These are phyloP conservation scores for Ascochyta koolunga DNA, from an alignment of 2,329 filamentous ascomycete species.

Conservation along the genomic window DNA sequence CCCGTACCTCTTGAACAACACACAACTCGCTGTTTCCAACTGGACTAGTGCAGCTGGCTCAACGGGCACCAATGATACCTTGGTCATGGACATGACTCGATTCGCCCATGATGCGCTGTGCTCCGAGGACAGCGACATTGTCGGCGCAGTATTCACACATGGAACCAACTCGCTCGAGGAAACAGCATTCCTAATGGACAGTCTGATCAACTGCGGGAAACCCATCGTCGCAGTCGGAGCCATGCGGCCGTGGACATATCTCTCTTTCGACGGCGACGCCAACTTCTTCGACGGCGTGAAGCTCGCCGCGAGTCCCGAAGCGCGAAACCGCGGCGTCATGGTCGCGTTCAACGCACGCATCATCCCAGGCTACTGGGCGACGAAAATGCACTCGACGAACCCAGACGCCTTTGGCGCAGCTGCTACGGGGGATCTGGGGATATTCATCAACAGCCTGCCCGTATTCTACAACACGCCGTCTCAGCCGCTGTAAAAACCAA, in stretches of 20 bases:
- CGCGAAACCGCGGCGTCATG: constrained; percentile 31
- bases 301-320: constrained; percentile 29
- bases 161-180: constrained; percentile 41
- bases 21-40: constrained; percentile 38
- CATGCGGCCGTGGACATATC: constrained; percentile 36
- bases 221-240: constrained; percentile 33
- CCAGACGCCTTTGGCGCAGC: constrained; percentile 35
- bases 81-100: constrained; percentile 43
- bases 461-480: constrained; percentile 36
- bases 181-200: constrained; percentile 37
- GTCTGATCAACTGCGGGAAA: constrained; percentile 36
- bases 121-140: constrained; percentile 36
- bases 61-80: constrained; percentile 35
- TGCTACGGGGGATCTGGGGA: constrained; percentile 30
- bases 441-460: constrained; percentile 35
- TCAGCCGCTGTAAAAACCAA: constrained; percentile 27
- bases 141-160: constrained; percentile 36
- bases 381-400: constrained; percentile 31
- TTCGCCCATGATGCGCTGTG: constrained; percentile 28
- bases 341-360: constrained; percentile 39
- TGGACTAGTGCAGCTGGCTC: constrained; percentile 31
- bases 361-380: constrained; percentile 35
- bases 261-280: constrained; percentile 34
- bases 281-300: constrained; percentile 40
- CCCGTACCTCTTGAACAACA: constrained; percentile 36